Evolutionary conservation across 164 flowering plant genomes (phyloP), one percentile per base, ranked within the genome.

Genomic region (Liriodendron chinense): DNA sequence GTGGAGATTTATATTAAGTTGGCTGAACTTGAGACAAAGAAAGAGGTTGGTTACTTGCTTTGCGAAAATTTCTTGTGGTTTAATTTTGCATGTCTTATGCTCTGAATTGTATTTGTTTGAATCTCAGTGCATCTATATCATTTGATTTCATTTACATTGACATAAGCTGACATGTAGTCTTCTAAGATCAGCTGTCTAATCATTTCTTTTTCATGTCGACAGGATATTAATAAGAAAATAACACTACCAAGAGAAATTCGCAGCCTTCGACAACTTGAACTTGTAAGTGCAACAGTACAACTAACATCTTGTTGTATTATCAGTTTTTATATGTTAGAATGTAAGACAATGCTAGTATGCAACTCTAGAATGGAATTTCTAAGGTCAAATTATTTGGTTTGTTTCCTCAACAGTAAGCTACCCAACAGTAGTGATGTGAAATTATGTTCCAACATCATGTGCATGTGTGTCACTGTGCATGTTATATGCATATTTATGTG

Each of bases 1-100:
- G 99, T 92, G 82, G 99, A 96, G 82, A 83, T 94, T 56, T 96
- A 96, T 84, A 96, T 96, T 75, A 90, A 87, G 84, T 97, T 96
- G 78, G 99, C 99, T 18, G 99, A 96, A 80, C 83, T 96, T 68
- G 99, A 96, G 79, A 94, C 97, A 72, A 92, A 80, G 77, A 89
- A 89, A 86, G 97, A 94, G 96, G 99, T 94, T 65, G 22, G 81
- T 78, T 53, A 22, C 24, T 20, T 68, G 20, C 73, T 63, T 14
- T 72, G 13, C 75, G 59, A 69, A 71, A 75, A 18, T 70, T 53
- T 72, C 50, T 66, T 6, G 14, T 65, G 70, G 62, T 59, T n/a
- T 16, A n/a, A 23, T 56, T 73, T 16, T 47, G n/a, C 26, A 53
- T 26, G 1, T 34, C 13, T 24, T 50, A 57, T 20, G 16, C 23